A percentile compares a stretch with the other conserved stretches of the same genome.
These are phyloP conservation scores for Austroboletus niveus DNA, from an alignment of 1,284 basidiomycete species.

Conservation along the genomic window DNA sequence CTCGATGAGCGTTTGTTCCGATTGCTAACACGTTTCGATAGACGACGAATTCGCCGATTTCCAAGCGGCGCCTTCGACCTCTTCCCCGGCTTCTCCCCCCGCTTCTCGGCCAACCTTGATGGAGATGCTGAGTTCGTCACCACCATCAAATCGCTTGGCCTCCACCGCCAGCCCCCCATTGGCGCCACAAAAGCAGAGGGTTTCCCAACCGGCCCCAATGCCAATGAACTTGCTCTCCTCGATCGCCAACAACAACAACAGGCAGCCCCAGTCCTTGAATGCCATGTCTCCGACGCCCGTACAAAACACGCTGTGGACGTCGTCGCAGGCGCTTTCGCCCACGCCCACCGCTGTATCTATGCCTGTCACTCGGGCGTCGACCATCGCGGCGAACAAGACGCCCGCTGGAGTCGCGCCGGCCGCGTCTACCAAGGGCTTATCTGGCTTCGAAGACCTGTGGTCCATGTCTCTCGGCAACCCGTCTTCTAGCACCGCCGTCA, in stretches of 20 bases:
- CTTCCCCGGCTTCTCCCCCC: constrained; percentile 34
- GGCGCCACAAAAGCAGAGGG: constrained; percentile 11
- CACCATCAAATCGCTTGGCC: constrained; percentile 21
- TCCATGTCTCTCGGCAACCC: constrained; percentile 70
- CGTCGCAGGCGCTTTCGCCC: constrained; percentile 29
- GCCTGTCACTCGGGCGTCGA: constrained; percentile 8
- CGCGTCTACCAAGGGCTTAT: constrained; percentile 34
- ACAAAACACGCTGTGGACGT: constrained; percentile 22
- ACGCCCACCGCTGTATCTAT: constrained; percentile 4
- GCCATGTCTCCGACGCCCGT: constrained; percentile 19
- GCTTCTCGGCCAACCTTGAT: constrained; percentile 48
- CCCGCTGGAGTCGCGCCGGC: constrained; percentile 24
- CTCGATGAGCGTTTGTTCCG: neutral
- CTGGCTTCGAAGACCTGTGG: constrained; percentile 89
- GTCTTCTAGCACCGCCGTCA: constrained; percentile 25
- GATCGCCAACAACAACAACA: constrained; percentile 11
- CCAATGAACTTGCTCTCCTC: constrained; percentile 15
- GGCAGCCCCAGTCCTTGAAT: constrained; percentile 19
- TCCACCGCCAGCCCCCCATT: constrained; percentile 17
- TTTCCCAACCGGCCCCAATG: constrained; percentile 13
- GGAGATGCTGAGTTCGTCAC: constrained; percentile 47
- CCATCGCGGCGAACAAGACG: constrained; percentile 11
- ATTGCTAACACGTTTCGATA: constrained; percentile 24
- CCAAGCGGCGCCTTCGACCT: constrained; percentile 67
- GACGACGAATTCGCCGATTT: constrained; percentile 94